phyloP scores from a whole-genome alignment of 2,329 filamentous ascomycete species.

The Aspergillus chevalieri region DNA sequence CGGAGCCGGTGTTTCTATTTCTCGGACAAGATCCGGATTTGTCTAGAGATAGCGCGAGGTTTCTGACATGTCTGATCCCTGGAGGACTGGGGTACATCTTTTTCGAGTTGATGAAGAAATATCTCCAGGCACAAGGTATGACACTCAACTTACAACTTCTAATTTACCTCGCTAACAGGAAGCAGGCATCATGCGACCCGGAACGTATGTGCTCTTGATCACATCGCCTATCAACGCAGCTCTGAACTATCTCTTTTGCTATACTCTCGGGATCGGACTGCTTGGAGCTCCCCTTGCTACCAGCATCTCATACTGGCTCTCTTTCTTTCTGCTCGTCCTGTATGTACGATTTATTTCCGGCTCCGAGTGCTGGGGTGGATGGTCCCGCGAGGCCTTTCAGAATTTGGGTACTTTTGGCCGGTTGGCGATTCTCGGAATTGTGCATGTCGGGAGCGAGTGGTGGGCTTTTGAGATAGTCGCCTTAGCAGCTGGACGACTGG shows the following conservation, averaged over 20 bases:
- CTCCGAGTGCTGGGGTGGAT: slow-evolving; percentile 73
- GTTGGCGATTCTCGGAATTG: slow-evolving; percentile 67
- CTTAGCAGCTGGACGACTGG: slow-evolving; percentile 71
- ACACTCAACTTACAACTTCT: not conserved
- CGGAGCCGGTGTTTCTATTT: slow-evolving; percentile 65
- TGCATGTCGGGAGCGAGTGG: slow-evolving; percentile 88
- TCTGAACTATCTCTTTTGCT: slow-evolving; percentile 64
- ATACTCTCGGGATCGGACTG: slow-evolving; percentile 64
- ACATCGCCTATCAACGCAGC: slow-evolving; percentile 55
- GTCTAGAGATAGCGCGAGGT: slow-evolving; percentile 65
- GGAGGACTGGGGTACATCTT: slow-evolving; percentile 82
- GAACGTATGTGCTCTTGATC: slow-evolving; percentile 57
- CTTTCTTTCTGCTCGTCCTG: slow-evolving; percentile 66
- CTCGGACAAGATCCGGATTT: slow-evolving; percentile 76
- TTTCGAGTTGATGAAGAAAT: slow-evolving; percentile 70
- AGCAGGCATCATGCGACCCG: slow-evolving; percentile 56
- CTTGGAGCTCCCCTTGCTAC: slow-evolving; percentile 77
- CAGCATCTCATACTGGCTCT: slow-evolving; percentile 78
- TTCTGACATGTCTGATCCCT: slow-evolving; percentile 67
- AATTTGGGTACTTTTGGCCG: slow-evolving; percentile 66
- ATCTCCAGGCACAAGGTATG: slow-evolving; percentile 52
- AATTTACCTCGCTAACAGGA: not conserved
- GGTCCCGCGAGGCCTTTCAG: slow-evolving; percentile 56
- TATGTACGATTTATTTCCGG: slow-evolving; percentile 68
- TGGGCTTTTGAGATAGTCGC: slow-evolving; percentile 93